These are phyloP conservation scores for Blastocystis sp. DNA, from an alignment of 352 stramenopile genomes.

Conservation along the genomic window DNA sequence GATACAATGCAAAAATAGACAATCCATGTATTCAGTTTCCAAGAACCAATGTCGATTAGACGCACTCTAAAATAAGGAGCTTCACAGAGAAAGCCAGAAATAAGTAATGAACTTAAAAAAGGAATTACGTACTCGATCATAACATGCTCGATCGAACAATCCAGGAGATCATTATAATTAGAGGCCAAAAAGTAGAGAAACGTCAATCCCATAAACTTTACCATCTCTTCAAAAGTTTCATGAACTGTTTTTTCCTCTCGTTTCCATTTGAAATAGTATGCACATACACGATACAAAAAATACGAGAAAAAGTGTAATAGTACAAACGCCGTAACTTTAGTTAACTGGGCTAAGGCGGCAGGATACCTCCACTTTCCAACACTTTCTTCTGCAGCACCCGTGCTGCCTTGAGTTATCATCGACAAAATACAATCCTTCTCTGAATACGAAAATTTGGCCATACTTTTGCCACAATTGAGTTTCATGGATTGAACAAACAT, in stretches of 20 bases:
- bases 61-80: not conserved
- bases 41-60: constrained; percentile 21
- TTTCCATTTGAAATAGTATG: constrained; percentile 28
- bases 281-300: not conserved
- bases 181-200: constrained; percentile 8
- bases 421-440: not conserved
- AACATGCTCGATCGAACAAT: not conserved
- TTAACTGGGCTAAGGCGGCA: not conserved
- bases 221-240: not conserved
- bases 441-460: not conserved
- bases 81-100: constrained; percentile 24
- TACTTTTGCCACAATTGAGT: not conserved
- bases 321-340: not conserved
- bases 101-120: constrained; percentile 27
- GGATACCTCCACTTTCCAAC: not conserved
- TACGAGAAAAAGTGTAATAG: not conserved
- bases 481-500: not conserved
- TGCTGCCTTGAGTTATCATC: not conserved
- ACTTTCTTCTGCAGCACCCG: not conserved
- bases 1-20: constrained; percentile 54
- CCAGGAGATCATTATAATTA: not conserved
- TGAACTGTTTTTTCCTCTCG: not conserved
- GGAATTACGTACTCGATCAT: constrained; percentile 22
- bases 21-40: constrained; percentile 6
- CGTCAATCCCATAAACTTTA: not conserved